Evolutionary conservation across 1,139 yeast species (phyloP), one percentile per base, ranked within the genome.

Genomic region (Candida glucosophila): DNA sequence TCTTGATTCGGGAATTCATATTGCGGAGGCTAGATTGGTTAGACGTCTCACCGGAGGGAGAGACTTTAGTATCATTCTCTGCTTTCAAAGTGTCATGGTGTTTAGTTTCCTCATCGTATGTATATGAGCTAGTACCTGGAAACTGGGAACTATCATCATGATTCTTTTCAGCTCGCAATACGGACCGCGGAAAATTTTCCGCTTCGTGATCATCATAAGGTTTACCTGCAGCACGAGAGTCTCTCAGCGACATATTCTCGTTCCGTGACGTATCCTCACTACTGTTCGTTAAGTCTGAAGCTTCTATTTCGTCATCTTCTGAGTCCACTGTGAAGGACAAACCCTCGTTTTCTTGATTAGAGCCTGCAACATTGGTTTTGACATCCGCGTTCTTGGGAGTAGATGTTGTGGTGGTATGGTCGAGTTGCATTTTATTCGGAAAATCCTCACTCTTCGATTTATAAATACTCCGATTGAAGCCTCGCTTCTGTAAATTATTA

Each of bases 311-410:
- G 12, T 10, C 39, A 15, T 49, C 49, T 13, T 51, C 53, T 34
- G 50, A 52, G 2, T 56, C 62, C 24, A 59, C 53, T 4, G 63
- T 52, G 30, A 49, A 58, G 1, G 67, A 54, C 32, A 53, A 56
- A 10, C 51, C 60, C 26, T 51, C 50, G 5, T 36, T 40, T 12
- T 34, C 26, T 20, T 27, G 17, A 6, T 25, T 28, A 4, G 34
- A 28, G 3, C 20, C 22, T 20, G 31, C 33, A 22, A 41, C 40
- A 10, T 36, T 35, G 28, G 41, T 36, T 13, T 36, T 35, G 1
- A 46, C 30, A 29, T 47, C 54, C 18, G 35, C 40, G 12, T 41
- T 43, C 27, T 55, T 55, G 0, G 67, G 67, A 1, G 67, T 59
- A 2, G 66, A 59, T 2, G 66, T 59, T 6, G 59, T 57, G 1